phyloP scores from a whole-genome alignment of 2,329 filamentous ascomycete genomes.

The Teratosphaeria viscida region DNA sequence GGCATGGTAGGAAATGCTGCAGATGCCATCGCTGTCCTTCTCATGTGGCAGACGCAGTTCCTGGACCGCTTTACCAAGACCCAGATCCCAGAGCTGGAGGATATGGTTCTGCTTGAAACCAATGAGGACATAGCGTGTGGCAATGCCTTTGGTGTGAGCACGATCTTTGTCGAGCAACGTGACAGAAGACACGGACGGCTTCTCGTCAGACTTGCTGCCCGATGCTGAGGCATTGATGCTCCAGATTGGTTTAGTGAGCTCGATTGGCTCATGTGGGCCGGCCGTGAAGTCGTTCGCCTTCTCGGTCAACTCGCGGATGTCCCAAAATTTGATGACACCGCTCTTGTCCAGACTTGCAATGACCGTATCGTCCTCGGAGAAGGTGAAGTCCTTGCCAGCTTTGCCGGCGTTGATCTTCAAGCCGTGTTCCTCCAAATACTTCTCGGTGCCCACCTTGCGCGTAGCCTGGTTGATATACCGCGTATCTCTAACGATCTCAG shows the following conservation, averaged over 20 bases:
- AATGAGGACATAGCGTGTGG: conserved; percentile 88
- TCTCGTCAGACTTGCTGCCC: conserved; percentile 46
- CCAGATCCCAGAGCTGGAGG: conserved; percentile 95
- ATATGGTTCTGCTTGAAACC: conserved; percentile 99
- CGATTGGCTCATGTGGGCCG: conserved; percentile 37
- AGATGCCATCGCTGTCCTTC: conserved; percentile 83
- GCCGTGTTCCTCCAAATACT: conserved; percentile 73
- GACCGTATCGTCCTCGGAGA: conserved; percentile 90
- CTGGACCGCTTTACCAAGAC: conserved; percentile 87
- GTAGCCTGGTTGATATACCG: conserved; percentile 42
- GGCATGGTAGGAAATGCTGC: conserved; percentile 90
- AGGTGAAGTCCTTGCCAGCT: conserved; percentile 94
- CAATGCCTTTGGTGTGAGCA: conserved; percentile 80
- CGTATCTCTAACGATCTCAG: conserved; percentile 43
- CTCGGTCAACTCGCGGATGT: conserved; percentile 67
- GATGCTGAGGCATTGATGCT: conserved; percentile 58
- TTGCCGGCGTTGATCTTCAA: conserved; percentile 95
- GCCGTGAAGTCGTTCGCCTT: conserved; percentile 33
- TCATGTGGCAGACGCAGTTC: conserved; percentile 87
- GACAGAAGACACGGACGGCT: conserved; percentile 94
- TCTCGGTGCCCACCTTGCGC: conserved; percentile 70
- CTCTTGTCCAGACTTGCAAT: conserved; percentile 96
- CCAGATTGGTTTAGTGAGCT: conserved; percentile 71
- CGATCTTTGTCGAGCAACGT: conserved; percentile 93
- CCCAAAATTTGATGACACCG: conserved; percentile 95